A percentile compares a stretch with the other conserved stretches of the same genome.
Conservation (phyloP, 2,329 filamentous ascomycete species). For the Diaporthe capsici region DNA sequence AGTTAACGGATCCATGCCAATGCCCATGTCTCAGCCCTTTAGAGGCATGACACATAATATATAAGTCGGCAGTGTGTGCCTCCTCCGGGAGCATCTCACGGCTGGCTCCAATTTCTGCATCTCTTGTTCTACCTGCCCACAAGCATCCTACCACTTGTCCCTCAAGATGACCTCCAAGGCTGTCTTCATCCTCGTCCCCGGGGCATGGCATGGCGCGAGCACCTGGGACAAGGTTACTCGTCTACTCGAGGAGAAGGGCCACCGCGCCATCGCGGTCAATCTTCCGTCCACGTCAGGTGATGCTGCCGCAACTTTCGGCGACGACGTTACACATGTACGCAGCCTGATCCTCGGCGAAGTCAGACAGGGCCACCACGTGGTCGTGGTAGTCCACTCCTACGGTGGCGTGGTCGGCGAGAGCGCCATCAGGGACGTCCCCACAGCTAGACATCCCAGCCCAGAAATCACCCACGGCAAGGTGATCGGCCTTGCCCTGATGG, state of each 20-base stretch:
- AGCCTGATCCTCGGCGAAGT: constrained; percentile 54
- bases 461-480: constrained; percentile 52
- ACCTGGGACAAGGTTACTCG: constrained; percentile 54
- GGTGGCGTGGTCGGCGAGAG: constrained; percentile 62
- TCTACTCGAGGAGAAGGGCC: constrained; percentile 50
- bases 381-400: constrained; percentile 64
- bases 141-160: background rate
- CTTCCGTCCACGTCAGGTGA: constrained; percentile 56
- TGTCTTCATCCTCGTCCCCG: constrained; percentile 60
- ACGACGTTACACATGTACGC: constrained; percentile 58
- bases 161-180: constrained; percentile 1
- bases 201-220: constrained; percentile 61
- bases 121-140: background rate
- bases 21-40: background rate
- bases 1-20: background rate
- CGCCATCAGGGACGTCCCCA: constrained; percentile 59
- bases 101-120: background rate
- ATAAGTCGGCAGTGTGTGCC: background rate
- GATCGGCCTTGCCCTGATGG: constrained; percentile 60
- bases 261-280: constrained; percentile 53
- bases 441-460: constrained; percentile 35
- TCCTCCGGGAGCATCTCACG: background rate
- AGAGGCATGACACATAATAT: background rate
- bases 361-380: constrained; percentile 55
- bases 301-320: constrained; percentile 54